Evolutionary conservation across 108 stramenopile genomes (phyloP).

Genomic region (Bacterosira constricta): DNA sequence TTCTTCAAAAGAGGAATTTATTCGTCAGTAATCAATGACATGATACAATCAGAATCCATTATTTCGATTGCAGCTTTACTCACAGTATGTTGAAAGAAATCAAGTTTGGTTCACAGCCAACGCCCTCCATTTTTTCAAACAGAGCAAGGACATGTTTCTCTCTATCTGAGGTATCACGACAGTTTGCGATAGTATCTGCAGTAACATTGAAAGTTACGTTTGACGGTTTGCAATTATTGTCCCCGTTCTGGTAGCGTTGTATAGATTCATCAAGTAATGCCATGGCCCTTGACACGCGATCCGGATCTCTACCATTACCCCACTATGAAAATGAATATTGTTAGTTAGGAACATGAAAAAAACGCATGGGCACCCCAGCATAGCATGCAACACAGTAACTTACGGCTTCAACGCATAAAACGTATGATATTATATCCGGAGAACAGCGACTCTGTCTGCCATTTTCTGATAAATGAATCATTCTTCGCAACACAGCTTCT

Average conservation of each 20-base stretch:
- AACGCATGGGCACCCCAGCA: background rate
- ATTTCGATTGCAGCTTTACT: conserved; percentile 9
- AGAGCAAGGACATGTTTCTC: conserved; percentile 27
- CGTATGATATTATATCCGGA: conserved; percentile 33
- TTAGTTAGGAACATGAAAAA: background rate
- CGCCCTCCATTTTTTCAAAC: conserved; percentile 37
- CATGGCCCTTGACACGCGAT: conserved; percentile 21
- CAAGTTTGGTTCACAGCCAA: conserved; percentile 30
- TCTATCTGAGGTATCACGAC: conserved; percentile 17
- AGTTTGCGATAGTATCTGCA: conserved; percentile 20
- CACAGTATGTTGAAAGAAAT: conserved; percentile 46
- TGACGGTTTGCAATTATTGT: conserved; percentile 20
- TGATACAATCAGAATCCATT: background rate
- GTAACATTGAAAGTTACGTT: conserved; percentile 20
- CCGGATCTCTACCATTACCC: conserved; percentile 22
- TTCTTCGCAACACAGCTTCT: conserved; percentile 31
- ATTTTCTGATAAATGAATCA: conserved; percentile 31
- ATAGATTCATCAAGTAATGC: conserved; percentile 33
- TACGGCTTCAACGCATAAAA: conserved; percentile 38
- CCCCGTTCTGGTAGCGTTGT: conserved; percentile 21
- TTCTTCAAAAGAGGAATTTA: conserved; percentile 4
- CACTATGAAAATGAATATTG: conserved; percentile 9
- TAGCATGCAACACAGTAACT: background rate
- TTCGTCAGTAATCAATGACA: background rate
- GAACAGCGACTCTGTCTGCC: conserved; percentile 23